Evolutionary conservation across 192 early-diverging fungal genomes (phyloP), one percentile per base, ranked within the genome.

Genomic region (Lunasporangiospora selenospora): DNA sequence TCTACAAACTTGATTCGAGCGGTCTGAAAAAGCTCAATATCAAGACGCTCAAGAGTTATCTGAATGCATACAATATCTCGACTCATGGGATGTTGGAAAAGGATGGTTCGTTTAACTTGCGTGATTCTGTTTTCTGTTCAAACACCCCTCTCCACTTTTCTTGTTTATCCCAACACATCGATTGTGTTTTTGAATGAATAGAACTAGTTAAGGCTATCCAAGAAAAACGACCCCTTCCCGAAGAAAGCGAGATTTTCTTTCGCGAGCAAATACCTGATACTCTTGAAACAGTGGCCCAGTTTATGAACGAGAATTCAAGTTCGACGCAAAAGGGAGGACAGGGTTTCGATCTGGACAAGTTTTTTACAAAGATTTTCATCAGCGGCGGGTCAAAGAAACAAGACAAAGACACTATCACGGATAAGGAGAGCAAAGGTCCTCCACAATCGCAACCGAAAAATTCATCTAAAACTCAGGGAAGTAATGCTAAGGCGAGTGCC

Each of bases 151-250:
- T n/a, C n/a, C n/a, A n/a, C n/a, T n/a, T n/a, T n/a, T n/a, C n/a
- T n/a, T n/a, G n/a, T n/a, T n/a, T n/a, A n/a, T n/a, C n/a, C n/a
- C n/a, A n/a, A n/a, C n/a, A n/a, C n/a, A n/a, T n/a, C n/a, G n/a
- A n/a, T n/a, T n/a, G n/a, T n/a, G n/a, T 19, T 16, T 42, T 12
- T 15, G 6, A 9, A 24, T 6, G 8, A 48, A 48, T 45, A 71
- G 67, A 71, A 10, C 44, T 71, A 1, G 46, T 71, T 29, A 44
- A 51, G 50, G 59, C 59, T n/a, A 56, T 71, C 39, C 52, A 62
- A 33, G 53, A 42, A 9, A 56, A 57, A 29, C 21, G 37, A 43
- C 59, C 59, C 18, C 16, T 71, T 4, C 53, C 67, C 6, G 46
- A 71, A 12, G 53, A 13, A 4, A 57, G 59, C 0, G 59, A 71